Conservation (phyloP, 1,139 yeast genomes). For the Geotrichum macrosporum region DNA sequence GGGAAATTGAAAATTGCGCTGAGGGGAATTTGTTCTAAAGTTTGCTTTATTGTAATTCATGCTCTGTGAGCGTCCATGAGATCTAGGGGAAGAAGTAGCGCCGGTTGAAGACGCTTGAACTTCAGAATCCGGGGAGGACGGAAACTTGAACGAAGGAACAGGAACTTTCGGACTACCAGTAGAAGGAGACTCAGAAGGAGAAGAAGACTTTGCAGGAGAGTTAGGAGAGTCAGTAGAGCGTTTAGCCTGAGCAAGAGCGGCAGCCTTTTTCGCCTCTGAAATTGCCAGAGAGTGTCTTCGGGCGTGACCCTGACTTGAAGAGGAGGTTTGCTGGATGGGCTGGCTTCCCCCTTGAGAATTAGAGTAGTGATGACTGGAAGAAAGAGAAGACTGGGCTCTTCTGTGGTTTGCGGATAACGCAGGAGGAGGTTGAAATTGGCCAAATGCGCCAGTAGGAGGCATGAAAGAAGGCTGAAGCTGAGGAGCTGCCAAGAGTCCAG, state of each 20-base stretch:
- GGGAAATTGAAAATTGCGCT: constrained; percentile 44
- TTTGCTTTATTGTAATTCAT: constrained; percentile 1
- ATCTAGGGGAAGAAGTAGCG: constrained; percentile 23
- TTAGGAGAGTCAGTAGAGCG: constrained; percentile 33
- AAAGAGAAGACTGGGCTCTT: constrained; percentile 32
- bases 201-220: constrained; percentile 23
- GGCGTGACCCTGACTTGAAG: constrained; percentile 55
- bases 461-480: constrained; percentile 26
- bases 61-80: constrained; percentile 34
- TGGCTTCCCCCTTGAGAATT: constrained; percentile 3
- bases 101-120: too few relatives aligned
- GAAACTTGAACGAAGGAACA: constrained; percentile 47
- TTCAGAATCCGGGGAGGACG: constrained; percentile 44
- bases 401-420: constrained; percentile 26
- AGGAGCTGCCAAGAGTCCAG: constrained; percentile 28
- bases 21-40: constrained; percentile 34
- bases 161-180: constrained; percentile 17
- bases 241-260: constrained; percentile 76
- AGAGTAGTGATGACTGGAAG: constrained; percentile 26
- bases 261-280: constrained; percentile 95
- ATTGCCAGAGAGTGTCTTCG: constrained; percentile 91
- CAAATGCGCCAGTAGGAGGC: constrained; percentile 32
- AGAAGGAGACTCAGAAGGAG: constrained; percentile 5
- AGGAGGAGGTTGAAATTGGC: constrained; percentile 32
- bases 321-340: constrained; percentile 32